Base-by-base conservation (phyloP, 228 moss, liverwort and hornwort genomes). In the Sphagnum fallax region DNA sequence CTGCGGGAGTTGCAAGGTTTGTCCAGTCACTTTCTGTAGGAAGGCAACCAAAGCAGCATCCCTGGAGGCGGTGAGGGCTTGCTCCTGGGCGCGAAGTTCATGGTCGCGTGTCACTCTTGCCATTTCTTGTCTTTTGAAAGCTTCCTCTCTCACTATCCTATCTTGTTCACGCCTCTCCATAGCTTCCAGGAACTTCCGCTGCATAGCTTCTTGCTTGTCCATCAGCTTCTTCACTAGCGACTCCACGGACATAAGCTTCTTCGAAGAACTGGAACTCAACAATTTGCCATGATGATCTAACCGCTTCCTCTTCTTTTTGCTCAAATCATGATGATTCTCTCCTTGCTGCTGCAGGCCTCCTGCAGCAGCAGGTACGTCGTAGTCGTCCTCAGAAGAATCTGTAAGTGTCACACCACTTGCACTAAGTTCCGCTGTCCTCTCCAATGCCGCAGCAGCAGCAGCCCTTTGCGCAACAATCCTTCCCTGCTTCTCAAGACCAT, bases 151-250 rank as follows among this genome's bases (percentile, higher is more conserved):
- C 10, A 72, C 77, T 64, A 83, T 74, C 65, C 97, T 90, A 6
- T 97, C 91, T 53, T 84, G 80, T 82, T 97, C 97, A 51, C 91
- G 79, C 65, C 75, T 86, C 72, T 93, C 91, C 82, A 97, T 81
- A 0, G 88, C 79, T 8, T 97, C 97, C 49, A 97, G 77, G 69
- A 97, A 90, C 81, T 76, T 90, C 18, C 85, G 81, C 66, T 97
- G 93, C 91, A 97, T 84, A 15, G 75, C 82, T 72, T 97, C 97
- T 82, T 93, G 97, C 80, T 84, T 93, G 60, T 97, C 93, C 62
- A 91, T 84, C 16, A 93, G 71, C 62, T 75, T 90, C 79, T 91
- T 91, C 66, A 93, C 76, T 78, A 97, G 67, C 48, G 79, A 62
- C 80, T 93, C 97, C 50, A 91, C 75, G 52, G 81, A 71, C 16